phyloP scores from a whole-genome alignment of 2,329 filamentous ascomycete species.

The Aspergillus oerlinghausenensis region DNA sequence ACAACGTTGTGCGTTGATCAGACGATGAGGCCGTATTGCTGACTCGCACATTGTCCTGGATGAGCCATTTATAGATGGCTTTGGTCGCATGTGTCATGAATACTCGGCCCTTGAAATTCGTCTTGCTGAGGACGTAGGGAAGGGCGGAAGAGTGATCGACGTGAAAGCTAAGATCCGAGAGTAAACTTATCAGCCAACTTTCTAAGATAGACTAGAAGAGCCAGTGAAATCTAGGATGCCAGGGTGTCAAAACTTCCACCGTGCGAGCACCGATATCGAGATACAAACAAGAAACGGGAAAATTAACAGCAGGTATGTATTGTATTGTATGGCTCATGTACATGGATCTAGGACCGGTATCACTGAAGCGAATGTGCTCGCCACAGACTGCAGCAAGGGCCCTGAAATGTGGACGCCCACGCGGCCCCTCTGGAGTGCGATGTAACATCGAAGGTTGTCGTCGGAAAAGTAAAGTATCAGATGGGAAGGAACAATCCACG shows the following conservation, averaged over 20 bases:
- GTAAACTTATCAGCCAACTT: slow-evolving; percentile 24
- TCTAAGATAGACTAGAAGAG: background rate
- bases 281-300: slow-evolving; percentile 16
- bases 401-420: background rate
- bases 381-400: background rate
- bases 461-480: slow-evolving; percentile 5
- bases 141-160: slow-evolving; percentile 98
- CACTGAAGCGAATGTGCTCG: background rate
- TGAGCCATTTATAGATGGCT: slow-evolving; percentile 99
- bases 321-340: slow-evolving; percentile 37
- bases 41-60: slow-evolving; percentile 92
- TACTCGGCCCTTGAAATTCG: slow-evolving; percentile 91
- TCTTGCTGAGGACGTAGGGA: slow-evolving; percentile 95
- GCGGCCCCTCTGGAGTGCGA: background rate
- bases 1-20: slow-evolving; percentile 64
- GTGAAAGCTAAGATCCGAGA: slow-evolving; percentile 70
- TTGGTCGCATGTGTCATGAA: slow-evolving; percentile 99
- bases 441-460: background rate
- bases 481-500: slow-evolving; percentile 45
- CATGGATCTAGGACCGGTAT: slow-evolving; percentile 20
- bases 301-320: slow-evolving; percentile 18
- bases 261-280: slow-evolving; percentile 13
- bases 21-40: slow-evolving; percentile 63
- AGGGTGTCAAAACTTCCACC: background rate
- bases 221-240: slow-evolving; percentile 3